Conservation (phyloP, 164 flowering plant genomes). For the Saururus chinensis region DNA sequence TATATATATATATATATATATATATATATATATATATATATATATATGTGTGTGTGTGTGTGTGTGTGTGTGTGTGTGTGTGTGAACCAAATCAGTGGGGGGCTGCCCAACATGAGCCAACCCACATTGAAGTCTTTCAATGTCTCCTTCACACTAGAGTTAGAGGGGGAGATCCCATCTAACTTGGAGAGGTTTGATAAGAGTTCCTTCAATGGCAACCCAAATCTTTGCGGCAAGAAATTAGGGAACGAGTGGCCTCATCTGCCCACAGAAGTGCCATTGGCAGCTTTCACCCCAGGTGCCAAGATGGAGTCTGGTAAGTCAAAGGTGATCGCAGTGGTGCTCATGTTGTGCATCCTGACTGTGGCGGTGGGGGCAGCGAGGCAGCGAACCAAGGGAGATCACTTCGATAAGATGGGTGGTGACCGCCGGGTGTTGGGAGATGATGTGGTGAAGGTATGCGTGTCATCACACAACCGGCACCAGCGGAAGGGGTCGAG, state of each 20-base stretch:
- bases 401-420: constrained; percentile 26
- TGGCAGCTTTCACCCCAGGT: background rate
- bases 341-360: constrained; percentile 10
- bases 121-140: constrained; percentile 20
- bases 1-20: too few relatives aligned
- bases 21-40: too few relatives aligned
- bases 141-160: constrained; percentile 36
- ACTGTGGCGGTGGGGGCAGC: constrained; percentile 6
- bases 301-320: background rate
- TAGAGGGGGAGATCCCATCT: constrained; percentile 57
- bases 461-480: background rate
- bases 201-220: constrained; percentile 36
- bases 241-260: constrained; percentile 24
- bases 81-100: constrained; percentile 57
- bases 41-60: too few relatives aligned
- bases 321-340: constrained; percentile 6
- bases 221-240: constrained; percentile 43
- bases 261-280: background rate
- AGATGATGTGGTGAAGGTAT: constrained; percentile 25
- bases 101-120: constrained; percentile 31
- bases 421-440: constrained; percentile 15
- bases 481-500: background rate
- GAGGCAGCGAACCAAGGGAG: constrained; percentile 9
- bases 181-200: constrained; percentile 21
- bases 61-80: too few relatives aligned